Evolutionary conservation across 2,329 filamentous ascomycete species (phyloP).

Genomic region (Aphanoascus verrucosus): DNA sequence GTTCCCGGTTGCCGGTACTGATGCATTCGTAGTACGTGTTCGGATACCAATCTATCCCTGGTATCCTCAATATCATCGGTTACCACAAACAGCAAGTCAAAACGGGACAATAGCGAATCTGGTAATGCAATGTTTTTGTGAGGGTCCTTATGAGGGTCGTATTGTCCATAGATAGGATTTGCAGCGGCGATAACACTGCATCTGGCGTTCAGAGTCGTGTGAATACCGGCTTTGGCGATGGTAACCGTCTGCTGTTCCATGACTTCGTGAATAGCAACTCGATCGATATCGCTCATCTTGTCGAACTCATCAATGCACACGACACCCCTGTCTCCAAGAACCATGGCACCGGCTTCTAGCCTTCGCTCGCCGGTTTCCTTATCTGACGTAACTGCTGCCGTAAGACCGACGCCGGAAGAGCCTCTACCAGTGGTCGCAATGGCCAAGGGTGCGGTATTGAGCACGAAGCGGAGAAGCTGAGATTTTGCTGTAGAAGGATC

Average conservation of each 20-base stretch:
- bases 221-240: slow-evolving; percentile 96
- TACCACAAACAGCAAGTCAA: slow-evolving; percentile 93
- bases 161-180: slow-evolving; percentile 96
- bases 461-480: slow-evolving; percentile 89
- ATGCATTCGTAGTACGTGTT: slow-evolving; percentile 96
- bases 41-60: slow-evolving; percentile 79
- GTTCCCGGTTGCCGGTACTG: slow-evolving; percentile 83
- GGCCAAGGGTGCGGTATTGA: slow-evolving; percentile 90
- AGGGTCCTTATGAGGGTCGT: slow-evolving; percentile 95
- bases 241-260: slow-evolving; percentile 99
- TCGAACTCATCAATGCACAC: slow-evolving; percentile 99
- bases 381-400: slow-evolving; percentile 88
- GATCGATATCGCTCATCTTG: slow-evolving; percentile 98
- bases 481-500: slow-evolving; percentile 98
- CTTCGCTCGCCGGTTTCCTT: slow-evolving; percentile 95
- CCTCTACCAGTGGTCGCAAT: slow-evolving; percentile 96
- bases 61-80: slow-evolving; percentile 97
- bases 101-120: slow-evolving; percentile 93
- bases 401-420: slow-evolving; percentile 94
- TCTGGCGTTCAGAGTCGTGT: slow-evolving; percentile 90
- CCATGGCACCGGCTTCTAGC: slow-evolving; percentile 96
- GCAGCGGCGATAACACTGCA: slow-evolving; percentile 95
- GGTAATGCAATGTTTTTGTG: slow-evolving; percentile 97
- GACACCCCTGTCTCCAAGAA: slow-evolving; percentile 89
- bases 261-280: slow-evolving; percentile 98